Base-by-base conservation (phyloP, 1,284 basidiomycete genomes). In the Xerocomus cyaneibrunnescens region DNA sequence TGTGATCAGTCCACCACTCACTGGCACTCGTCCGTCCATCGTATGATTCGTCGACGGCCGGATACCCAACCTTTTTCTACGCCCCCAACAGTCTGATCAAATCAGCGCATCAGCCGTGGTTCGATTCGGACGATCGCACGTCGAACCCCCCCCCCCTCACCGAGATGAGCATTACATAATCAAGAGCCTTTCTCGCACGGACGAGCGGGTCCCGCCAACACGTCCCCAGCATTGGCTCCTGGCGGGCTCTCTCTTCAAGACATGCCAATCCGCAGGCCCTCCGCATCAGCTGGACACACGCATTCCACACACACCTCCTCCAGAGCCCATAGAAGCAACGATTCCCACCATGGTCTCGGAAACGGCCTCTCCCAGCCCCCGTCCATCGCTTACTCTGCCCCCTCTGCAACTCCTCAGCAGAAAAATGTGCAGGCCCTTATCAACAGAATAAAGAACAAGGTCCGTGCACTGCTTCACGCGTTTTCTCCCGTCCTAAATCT, bases 381-480 rank as follows among this genome's bases (percentile, higher is more conserved):
- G 7, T 66, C 69, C 45, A 57, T 73, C 46, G 66, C 67, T 37
- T 71, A 72, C 52, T 65, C 68, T 22, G 61, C 68, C 27, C 53
- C 69, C 12, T 71, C 69, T 19, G 72, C 74, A 12, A 81, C 81
- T 5, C 84, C 85, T 1, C 84, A 87, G 59, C 84, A 87, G 73
- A 87, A 84, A 74, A 79, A 87, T 50, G 80, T 89, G 13, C 78
- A 83, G 57, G 80, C 82, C 35, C 73, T 91, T 57, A 85, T 91
- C 42, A 84, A 80, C 61, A 78, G 88, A 61, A 72, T 91, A 57
- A 86, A 81, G 71, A 79, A 82, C 68, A 89, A 88, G 77, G 89
- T 83, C 5, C 7, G 60, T 61, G 0, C 0, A 17, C 16, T 45
- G 44, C 31, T 44, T 36, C 25, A 43, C 53, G 39, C 44, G 39